Base-by-base conservation (phyloP, 2,329 filamentous ascomycete species). In the Colletotrichum simmondsii region DNA sequence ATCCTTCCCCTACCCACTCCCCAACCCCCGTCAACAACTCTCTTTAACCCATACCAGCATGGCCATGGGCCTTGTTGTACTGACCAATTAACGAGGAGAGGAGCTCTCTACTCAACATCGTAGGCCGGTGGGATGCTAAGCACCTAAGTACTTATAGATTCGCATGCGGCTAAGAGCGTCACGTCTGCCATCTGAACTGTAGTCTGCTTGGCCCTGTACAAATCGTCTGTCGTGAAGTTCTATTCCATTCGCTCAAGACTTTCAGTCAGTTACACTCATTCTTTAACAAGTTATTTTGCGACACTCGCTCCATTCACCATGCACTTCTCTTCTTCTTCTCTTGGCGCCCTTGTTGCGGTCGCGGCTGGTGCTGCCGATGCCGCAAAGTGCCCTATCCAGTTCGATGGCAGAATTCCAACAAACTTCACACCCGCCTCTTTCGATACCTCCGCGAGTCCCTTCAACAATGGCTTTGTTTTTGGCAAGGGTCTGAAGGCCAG, bases 401-500 rank as follows among this genome's bases (percentile, higher is more conserved):
- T 87, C 61, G 86, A 88, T 60, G 86, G 86, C 22, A 83, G 87
- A 10, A 76, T 88, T 1, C 83, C 86, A 1, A 73, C 76, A 4
- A 80, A 78, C 46, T 82, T 83, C 49, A 79, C 78, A 3, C 75
- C 81, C 7, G 78, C 80, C 52, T 78, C 81, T 8, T 87, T 88
- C 66, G 85, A 87, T 76, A 77, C 77, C 4, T 79, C 79, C 46
- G 83, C 68, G 1, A 56, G 81, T 68, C 80, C 87, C 28, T 91
- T 86, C 81, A 88, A 86, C 80, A 83, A 88, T 0, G 81, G 80
- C 66, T 89, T 84, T 76, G 87, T 90, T 64, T 85, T 89, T 76
- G 89, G 88, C 52, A 82, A 86, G 73, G 85, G 85, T 75, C 80
- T 90, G 19, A 85, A 82, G 5, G 88, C 87, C 83, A 86, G 85